phyloP scores from a whole-genome alignment of 352 stramenopile species.

The Phytophthora pinifolia region DNA sequence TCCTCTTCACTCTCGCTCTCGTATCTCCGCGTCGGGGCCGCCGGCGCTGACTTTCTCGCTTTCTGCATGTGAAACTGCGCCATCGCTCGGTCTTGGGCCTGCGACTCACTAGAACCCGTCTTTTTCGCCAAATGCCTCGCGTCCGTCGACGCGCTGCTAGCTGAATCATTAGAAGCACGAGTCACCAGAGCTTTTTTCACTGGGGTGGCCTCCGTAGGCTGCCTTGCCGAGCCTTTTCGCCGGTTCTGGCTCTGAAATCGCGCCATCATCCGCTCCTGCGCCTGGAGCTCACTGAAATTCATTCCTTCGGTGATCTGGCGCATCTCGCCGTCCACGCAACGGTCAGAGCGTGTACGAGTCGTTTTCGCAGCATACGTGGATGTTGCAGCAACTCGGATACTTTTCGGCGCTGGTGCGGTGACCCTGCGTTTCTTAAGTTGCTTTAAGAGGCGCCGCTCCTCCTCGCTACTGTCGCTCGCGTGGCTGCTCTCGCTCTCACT shows the following conservation, averaged over 20 bases:
- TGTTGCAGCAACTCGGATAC: slow-evolving; percentile 17
- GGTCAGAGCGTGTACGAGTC: neutral
- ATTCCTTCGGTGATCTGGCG: slow-evolving; percentile 40
- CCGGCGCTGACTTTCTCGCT: slow-evolving; percentile 8
- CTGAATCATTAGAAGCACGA: neutral
- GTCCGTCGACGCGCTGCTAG: neutral
- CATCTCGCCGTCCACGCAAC: slow-evolving; percentile 15
- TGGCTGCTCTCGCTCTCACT: slow-evolving; percentile 19
- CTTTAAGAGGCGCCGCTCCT: slow-evolving; percentile 6
- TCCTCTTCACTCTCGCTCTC: slow-evolving; percentile 12
- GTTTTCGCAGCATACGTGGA: slow-evolving; percentile 10
- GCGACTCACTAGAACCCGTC: slow-evolving; percentile 5
- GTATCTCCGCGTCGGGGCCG: neutral
- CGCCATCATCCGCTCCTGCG: slow-evolving; percentile 47
- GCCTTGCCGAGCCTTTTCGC: slow-evolving; percentile 13
- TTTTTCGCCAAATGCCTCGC: slow-evolving; percentile 2
- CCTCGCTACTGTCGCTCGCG: slow-evolving; percentile 17
- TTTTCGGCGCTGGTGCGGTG: slow-evolving; percentile 3
- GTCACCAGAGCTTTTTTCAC: neutral
- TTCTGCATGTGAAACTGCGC: slow-evolving; percentile 12
- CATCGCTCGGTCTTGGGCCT: slow-evolving; percentile 12
- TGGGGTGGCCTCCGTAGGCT: neutral
- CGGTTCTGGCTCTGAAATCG: slow-evolving; percentile 37
- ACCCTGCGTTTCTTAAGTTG: slow-evolving; percentile 6
- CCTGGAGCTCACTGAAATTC: slow-evolving; percentile 49